Evolutionary conservation across 106 monocot species (phyloP), one percentile per base, ranked within the genome.

Genomic region (Acorus calamus): DNA sequence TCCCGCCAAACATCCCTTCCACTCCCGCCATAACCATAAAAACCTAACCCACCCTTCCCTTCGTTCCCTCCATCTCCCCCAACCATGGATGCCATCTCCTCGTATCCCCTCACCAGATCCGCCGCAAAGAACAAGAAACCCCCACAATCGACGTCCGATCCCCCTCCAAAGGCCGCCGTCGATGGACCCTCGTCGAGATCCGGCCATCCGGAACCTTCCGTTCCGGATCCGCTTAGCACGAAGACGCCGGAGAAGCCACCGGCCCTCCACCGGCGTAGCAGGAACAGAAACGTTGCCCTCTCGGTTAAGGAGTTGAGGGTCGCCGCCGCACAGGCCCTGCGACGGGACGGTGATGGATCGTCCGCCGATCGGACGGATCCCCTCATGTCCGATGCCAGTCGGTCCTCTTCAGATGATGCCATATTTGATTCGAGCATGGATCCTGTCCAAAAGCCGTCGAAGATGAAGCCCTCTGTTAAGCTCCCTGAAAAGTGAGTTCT

Each of bases 231-330:
- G 28, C 28, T 28, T 28, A 28, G 28, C 61, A 78, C 86, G 76
- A 8, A 56, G 57, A 91, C 81, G 11, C 86, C 81, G 42, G 83
- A 83, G 80, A 92, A 79, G 77, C 68, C 71, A 46, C 56, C 42
- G 14, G 68, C 68, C 69, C 61, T 59, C 50, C 76, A 71, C 1
- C 66, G 69, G 67, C 71, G 66, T 53, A 10, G 53, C 57, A 45
- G 74, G 46, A 69, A 60, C 13, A 46, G 68, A 12, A 68, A 63
- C 55, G 63, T 87, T 2, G 79, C 71, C 2, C 77, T 76, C 64
- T 92, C 92, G 0, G 60, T 86, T 48, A 87, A 64, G 69, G 77
- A 77, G 66, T 84, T 84, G 46, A 72, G 69, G 60, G 71, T 55
- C 52, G 72, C 76, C 8, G 74, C 86, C n/a, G 28, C 28, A 28